Base-by-base conservation (phyloP, 768 basidiomycete genomes). In the Leucocoprinus birnbaumii region DNA sequence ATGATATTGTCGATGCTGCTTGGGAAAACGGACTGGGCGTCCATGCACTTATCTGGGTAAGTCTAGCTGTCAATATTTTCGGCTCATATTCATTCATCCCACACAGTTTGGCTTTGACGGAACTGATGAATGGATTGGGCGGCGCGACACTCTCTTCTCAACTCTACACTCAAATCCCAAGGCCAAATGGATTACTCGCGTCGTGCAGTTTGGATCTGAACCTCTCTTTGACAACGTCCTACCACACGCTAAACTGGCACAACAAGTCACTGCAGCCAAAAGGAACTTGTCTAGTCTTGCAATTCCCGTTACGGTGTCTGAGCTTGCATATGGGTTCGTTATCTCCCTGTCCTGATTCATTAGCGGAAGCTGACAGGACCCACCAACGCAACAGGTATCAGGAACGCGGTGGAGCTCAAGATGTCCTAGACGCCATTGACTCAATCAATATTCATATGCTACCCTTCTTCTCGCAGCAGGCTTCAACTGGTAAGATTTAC, bases 31-130 rank as follows among this genome's bases (percentile, higher is more conserved):
- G 64, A 16, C 65, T 85, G 11, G 83, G 83, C 22, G 81, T 85
- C 13, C 84, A 85, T 52, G 83, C 82, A 11, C 66, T 84, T 27
- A 73, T 85, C 48, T 85, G 82, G 83, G 82, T 83, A 61, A 63
- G 72, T 18, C 41, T 11, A 1, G 16, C 19, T 34, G 2, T 35
- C n/a, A 25, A 46, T 25, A 24, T 11, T 4, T 18, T 13, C 10
- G 18, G 35, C 11, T 19, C 43, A 25, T n/a, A n/a, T n/a, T n/a
- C n/a, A n/a, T n/a, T n/a, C n/a, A n/a, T 51, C 34, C 19, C 42
- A 24, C 38, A 16, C 27, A 73, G 73, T 74, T 74, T 53, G 71
- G 71, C 1, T 74, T 72, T 49, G 64, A 74, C 48, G 63, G 63
- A 3, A 63, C 63, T 44, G 61, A 80, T 56, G 25, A 73, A 43